Evolutionary conservation across 2,329 filamentous ascomycete species (phyloP).

Genomic region (Talaromyces rugulosus): DNA sequence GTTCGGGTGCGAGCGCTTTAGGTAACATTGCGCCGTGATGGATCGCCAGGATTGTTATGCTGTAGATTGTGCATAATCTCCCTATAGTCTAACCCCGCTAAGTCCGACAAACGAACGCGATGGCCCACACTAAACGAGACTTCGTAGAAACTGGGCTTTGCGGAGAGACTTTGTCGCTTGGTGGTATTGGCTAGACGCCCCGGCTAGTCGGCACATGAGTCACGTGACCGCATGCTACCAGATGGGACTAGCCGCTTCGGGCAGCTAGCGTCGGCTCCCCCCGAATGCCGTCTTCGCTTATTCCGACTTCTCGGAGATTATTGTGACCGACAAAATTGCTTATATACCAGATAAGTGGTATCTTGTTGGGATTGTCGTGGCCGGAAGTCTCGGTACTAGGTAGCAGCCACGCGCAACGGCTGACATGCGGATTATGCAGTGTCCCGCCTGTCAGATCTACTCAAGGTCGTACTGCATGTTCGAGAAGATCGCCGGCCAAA

Average conservation of each 20-base stretch:
- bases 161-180: background rate
- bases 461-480: too few relatives aligned
- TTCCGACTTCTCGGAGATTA: background rate
- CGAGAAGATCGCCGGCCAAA: too few relatives aligned
- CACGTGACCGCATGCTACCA: background rate
- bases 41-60: background rate
- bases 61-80: background rate
- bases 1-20: background rate
- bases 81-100: background rate
- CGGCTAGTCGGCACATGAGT: background rate
- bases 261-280: background rate
- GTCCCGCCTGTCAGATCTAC: too few relatives aligned
- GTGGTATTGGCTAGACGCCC: background rate
- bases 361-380: background rate
- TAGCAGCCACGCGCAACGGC: too few relatives aligned
- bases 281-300: background rate
- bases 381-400: background rate
- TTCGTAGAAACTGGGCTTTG: background rate
- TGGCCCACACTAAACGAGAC: background rate
- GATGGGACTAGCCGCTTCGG: background rate
- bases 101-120: background rate
- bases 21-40: background rate
- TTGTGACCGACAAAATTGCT: background rate
- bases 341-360: too few relatives aligned
- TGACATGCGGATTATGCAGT: too few relatives aligned